These are phyloP conservation scores for Colletotrichum falcatum DNA, from an alignment of 2,329 filamentous ascomycete species.

Conservation along the genomic window DNA sequence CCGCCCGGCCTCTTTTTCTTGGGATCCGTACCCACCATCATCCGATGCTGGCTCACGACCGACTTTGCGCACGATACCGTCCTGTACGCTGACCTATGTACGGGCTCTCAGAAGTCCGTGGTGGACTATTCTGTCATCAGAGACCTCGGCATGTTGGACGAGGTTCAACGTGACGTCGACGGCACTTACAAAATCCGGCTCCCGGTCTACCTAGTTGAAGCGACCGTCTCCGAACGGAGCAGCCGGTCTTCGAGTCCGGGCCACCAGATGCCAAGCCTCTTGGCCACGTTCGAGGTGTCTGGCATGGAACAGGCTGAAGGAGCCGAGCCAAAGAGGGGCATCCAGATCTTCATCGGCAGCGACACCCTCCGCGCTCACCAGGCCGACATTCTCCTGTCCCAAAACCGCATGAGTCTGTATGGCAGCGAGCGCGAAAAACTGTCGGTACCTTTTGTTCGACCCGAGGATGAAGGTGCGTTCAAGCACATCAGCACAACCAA, in stretches of 20 bases:
- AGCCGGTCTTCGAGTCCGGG: constrained; percentile 78
- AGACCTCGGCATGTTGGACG: constrained; percentile 77
- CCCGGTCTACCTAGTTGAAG: constrained; percentile 90
- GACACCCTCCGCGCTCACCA: constrained; percentile 88
- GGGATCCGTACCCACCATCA: constrained; percentile 91
- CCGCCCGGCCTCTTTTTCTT: constrained; percentile 88
- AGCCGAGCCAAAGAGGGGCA: constrained; percentile 67
- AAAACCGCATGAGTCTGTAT: constrained; percentile 88
- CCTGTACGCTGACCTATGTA: constrained; percentile 92
- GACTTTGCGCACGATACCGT: constrained; percentile 91
- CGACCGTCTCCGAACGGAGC: constrained; percentile 81
- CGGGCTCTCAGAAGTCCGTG: constrained; percentile 89
- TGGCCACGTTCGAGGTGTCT: constrained; percentile 80
- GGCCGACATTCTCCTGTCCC: constrained; percentile 91
- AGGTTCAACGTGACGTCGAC: constrained; percentile 74
- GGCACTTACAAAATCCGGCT: constrained; percentile 78
- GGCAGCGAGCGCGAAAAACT: constrained; percentile 89
- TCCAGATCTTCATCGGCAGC: constrained; percentile 91
- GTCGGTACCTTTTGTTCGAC: constrained; percentile 90
- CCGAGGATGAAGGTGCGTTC: constrained; percentile 86
- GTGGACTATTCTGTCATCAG: constrained; percentile 80
- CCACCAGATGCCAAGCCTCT: constrained; percentile 85
- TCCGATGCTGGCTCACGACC: constrained; percentile 93
- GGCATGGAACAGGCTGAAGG: constrained; percentile 66
- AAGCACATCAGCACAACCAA: constrained; percentile 78